Base-by-base conservation (phyloP, 169 alveolate species). In the Hepatocystis sp. region DNA sequence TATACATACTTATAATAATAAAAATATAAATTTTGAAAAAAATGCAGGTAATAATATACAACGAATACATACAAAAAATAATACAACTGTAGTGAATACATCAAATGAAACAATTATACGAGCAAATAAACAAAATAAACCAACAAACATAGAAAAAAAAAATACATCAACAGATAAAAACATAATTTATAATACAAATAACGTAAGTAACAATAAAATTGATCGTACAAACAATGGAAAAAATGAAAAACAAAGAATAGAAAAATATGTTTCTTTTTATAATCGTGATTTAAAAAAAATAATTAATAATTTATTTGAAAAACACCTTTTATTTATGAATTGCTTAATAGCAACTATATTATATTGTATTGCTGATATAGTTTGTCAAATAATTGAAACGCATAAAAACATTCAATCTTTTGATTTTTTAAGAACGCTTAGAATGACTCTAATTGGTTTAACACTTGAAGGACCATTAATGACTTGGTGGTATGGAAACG, bases 401-500 rank as follows among this genome's bases (percentile, higher is more conserved):
- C 71, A 46, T 44, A 76, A 52, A 30, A 58, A 58, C 0, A 30
- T 25, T 32, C 4, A 53, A 17, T 55, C 56, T 27, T 76, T 42
- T 58, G 88, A 76, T 56, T 17, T 76, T 11, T 58, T 42, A 30
- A 76, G 88, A 76, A 76, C 88, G 0, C 11, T 76, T 5, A 76
- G 88, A 46, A 76, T 76, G 88, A 8, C 88, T 11, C 15, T 52
- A 5, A 76, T 76, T 28, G 88, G 88, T 13, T 23, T 76, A 17
- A 56, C 88, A 15, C 49, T 76, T 11, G 88, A 76, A 25, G 88
- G 88, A 7, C 88, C 88, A 56, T 19, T 76, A 30, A 76, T 76
- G 88, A 76, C 88, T 58, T 76, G 78, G 88, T 76, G 88, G 88
- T 76, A 76, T 23, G 88, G 88, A 15, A 76, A 76, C 56, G 46